Conservation (phyloP, 129 eudicot genomes). For the Pulicaria dysenterica region DNA sequence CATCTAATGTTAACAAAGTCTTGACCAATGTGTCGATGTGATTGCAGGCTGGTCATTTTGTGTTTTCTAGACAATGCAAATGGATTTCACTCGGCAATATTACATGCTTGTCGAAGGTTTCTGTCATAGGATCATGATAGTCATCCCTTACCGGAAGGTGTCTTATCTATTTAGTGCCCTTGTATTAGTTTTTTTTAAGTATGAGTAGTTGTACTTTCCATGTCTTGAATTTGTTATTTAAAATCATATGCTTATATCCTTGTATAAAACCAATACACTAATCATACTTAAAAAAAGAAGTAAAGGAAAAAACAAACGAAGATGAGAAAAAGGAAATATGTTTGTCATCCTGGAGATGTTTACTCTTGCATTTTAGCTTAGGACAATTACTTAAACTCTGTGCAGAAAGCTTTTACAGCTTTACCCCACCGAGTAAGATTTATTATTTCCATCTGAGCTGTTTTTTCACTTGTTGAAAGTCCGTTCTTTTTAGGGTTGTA, state of each 20-base stretch:
- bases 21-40: too few relatives aligned
- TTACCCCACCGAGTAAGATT: too few relatives aligned
- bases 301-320: neutral
- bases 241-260: neutral
- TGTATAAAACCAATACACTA: conserved; percentile 5
- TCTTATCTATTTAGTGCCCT: conserved; percentile 33
- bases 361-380: neutral
- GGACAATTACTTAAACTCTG: neutral
- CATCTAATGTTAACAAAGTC: too few relatives aligned
- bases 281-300: neutral
- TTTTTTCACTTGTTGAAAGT: too few relatives aligned
- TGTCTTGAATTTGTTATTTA: neutral
- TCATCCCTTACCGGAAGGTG: conserved; percentile 59
- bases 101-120: conserved; percentile 68
- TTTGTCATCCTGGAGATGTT: neutral
- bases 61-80: conserved; percentile 70
- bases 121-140: conserved; percentile 47
- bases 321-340: neutral
- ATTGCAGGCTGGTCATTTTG: conserved; percentile 75
- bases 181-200: too few relatives aligned
- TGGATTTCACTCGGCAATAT: conserved; percentile 84
- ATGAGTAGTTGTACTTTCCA: neutral
- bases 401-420: neutral
- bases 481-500: too few relatives aligned
- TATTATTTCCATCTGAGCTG: neutral